Percentiles rank a stretch among this genome's conserved stretches.
These are phyloP conservation scores for Fusarium piperis DNA, from an alignment of 2,329 filamentous ascomycete genomes.

Conservation along the genomic window DNA sequence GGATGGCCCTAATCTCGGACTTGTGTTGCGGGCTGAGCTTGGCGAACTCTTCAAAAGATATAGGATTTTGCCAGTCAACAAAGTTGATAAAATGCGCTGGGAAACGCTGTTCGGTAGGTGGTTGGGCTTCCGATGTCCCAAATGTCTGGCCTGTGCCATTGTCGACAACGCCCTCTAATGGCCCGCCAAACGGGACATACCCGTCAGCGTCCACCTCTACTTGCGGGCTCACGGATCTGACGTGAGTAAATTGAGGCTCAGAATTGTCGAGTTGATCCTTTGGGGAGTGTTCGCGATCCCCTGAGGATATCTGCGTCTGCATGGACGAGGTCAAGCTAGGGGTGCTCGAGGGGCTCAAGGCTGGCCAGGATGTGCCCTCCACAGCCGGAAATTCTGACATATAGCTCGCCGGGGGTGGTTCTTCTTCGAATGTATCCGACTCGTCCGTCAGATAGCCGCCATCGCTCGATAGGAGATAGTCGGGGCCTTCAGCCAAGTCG, in stretches of 20 bases:
- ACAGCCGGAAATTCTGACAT: background rate
- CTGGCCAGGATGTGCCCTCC: background rate
- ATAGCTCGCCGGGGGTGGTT: background rate
- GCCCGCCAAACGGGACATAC: background rate
- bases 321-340: background rate
- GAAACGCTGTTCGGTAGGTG: background rate
- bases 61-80: background rate
- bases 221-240: background rate
- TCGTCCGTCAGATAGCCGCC: background rate
- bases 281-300: background rate
- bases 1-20: slow-evolving; percentile 3
- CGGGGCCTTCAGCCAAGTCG: slow-evolving; percentile 2
- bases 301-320: background rate
- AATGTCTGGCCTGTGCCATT: background rate
- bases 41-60: background rate
- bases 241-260: background rate
- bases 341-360: background rate
- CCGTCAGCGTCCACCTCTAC: background rate
- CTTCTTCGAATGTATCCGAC: background rate
- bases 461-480: slow-evolving; percentile 2
- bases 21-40: background rate
- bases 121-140: background rate
- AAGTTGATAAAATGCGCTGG: slow-evolving; percentile 10
- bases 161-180: background rate
- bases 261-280: background rate